phyloP scores from a whole-genome alignment of 345 rosid genomes.

The Boechera stricta region DNA sequence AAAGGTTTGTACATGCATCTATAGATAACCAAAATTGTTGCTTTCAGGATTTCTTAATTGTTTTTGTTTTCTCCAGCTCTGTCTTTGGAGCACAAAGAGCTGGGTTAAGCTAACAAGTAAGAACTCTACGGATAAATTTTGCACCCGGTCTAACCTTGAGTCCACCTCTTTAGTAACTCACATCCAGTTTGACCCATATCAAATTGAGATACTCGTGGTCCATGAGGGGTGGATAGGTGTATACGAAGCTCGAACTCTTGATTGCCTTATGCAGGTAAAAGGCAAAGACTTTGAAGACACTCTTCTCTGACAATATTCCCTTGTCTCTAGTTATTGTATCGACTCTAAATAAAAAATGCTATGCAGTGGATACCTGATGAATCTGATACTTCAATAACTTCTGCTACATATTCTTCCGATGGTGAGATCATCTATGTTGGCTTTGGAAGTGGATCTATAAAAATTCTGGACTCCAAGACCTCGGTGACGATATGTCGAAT shows the following conservation, averaged over 20 bases:
- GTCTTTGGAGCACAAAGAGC: conserved; percentile 40
- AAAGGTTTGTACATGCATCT: conserved; percentile 34
- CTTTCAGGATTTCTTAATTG: conserved; percentile 26
- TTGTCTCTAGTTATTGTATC: conserved; percentile 9
- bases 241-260: conserved; percentile 28
- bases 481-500: conserved; percentile 26
- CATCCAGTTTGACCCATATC: conserved; percentile 46
- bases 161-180: conserved; percentile 22
- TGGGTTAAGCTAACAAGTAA: conserved; percentile 34
- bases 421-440: conserved; percentile 45
- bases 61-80: conserved; percentile 32
- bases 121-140: background rate
- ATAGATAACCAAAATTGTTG: background rate
- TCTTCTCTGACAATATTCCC: conserved; percentile 9
- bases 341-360: background rate
- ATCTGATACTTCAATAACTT: conserved; percentile 34
- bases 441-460: conserved; percentile 36
- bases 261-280: conserved; percentile 43
- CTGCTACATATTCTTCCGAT: conserved; percentile 38
- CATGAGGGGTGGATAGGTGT: conserved; percentile 27
- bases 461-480: conserved; percentile 30
- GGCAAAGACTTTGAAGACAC: conserved; percentile 9
- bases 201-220: conserved; percentile 40
- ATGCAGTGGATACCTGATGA: conserved; percentile 40
- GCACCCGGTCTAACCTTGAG: conserved; percentile 25